phyloP scores from a whole-genome alignment of 352 stramenopile genomes.

The Aphanomyces invadans region DNA sequence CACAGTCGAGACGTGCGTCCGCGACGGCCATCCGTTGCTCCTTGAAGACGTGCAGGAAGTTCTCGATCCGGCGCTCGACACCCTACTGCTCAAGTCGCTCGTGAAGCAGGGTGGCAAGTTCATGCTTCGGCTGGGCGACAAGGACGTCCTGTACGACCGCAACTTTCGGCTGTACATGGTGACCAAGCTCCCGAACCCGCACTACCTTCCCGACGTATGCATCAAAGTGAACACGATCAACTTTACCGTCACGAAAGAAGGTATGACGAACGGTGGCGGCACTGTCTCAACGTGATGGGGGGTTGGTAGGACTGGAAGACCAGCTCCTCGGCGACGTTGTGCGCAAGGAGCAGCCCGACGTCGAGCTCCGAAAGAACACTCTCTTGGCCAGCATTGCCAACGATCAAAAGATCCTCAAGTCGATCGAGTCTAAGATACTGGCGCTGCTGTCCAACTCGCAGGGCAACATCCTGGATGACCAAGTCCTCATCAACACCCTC shows the following conservation, averaged over 20 bases:
- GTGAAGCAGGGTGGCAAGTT: constrained; percentile 85
- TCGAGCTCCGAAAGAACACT: constrained; percentile 91
- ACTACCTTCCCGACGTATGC: constrained; percentile 92
- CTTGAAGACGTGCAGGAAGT: constrained; percentile 91
- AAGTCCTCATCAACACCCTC: constrained; percentile 80
- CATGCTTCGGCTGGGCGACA: constrained; percentile 88
- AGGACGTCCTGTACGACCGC: constrained; percentile 89
- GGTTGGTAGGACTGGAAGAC: constrained; percentile 88
- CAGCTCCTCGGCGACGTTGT: constrained; percentile 88
- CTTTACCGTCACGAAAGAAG: constrained; percentile 83
- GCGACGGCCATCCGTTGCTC: constrained; percentile 79
- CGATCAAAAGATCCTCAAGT: constrained; percentile 87
- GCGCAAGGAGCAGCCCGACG: constrained; percentile 76
- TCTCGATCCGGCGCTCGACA: constrained; percentile 87
- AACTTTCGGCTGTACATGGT: constrained; percentile 90
- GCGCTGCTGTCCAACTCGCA: constrained; percentile 85
- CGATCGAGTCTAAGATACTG: constrained; percentile 90
- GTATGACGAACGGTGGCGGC: not conserved
- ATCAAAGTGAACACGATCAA: constrained; percentile 97
- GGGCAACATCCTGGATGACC: constrained; percentile 90
- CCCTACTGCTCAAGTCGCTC: constrained; percentile 87
- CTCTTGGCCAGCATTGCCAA: constrained; percentile 90
- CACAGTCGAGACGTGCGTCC: constrained; percentile 87
- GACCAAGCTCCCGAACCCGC: constrained; percentile 90
- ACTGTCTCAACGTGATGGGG: not conserved